Evolutionary conservation across 371 early-diverging fungal genomes (phyloP).

Genomic region (Lichtheimia hyalospora): DNA sequence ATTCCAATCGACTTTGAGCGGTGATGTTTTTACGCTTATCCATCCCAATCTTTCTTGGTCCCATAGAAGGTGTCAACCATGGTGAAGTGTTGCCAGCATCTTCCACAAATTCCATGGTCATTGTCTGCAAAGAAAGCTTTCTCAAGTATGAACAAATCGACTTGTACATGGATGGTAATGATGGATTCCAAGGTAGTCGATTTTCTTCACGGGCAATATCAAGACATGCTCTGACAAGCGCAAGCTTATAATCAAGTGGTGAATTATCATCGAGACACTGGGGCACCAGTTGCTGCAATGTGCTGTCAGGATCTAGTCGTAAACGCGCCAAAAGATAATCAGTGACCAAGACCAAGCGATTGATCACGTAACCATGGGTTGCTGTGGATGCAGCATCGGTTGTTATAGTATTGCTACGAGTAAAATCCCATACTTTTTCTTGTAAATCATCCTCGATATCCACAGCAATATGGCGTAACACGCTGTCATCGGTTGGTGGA

Average conservation of each 20-base stretch:
- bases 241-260: slow-evolving; percentile 66
- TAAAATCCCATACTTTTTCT: slow-evolving; percentile 70
- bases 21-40: slow-evolving; percentile 24
- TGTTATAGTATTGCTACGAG: slow-evolving; percentile 22
- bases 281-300: slow-evolving; percentile 61
- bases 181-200: slow-evolving; percentile 72
- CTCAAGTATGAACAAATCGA: slow-evolving; percentile 65
- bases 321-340: slow-evolving; percentile 75
- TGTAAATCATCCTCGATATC: slow-evolving; percentile 76
- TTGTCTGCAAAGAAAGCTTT: slow-evolving; percentile 61
- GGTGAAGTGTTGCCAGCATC: background rate
- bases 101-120: slow-evolving; percentile 12
- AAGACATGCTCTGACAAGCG: slow-evolving; percentile 74
- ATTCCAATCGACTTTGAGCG: slow-evolving; percentile 53
- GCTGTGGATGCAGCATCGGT: slow-evolving; percentile 42
- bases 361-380: slow-evolving; percentile 43
- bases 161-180: slow-evolving; percentile 61
- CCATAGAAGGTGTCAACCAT: background rate
- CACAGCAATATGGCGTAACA: slow-evolving; percentile 66
- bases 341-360: slow-evolving; percentile 56
- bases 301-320: slow-evolving; percentile 63
- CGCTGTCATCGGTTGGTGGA: slow-evolving; percentile 61
- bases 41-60: background rate
- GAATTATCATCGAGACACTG: slow-evolving; percentile 63
- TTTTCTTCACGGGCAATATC: slow-evolving; percentile 70